These are phyloP conservation scores for Crithidia bombi DNA, from an alignment of 208 protist genomes.

Conservation along the genomic window DNA sequence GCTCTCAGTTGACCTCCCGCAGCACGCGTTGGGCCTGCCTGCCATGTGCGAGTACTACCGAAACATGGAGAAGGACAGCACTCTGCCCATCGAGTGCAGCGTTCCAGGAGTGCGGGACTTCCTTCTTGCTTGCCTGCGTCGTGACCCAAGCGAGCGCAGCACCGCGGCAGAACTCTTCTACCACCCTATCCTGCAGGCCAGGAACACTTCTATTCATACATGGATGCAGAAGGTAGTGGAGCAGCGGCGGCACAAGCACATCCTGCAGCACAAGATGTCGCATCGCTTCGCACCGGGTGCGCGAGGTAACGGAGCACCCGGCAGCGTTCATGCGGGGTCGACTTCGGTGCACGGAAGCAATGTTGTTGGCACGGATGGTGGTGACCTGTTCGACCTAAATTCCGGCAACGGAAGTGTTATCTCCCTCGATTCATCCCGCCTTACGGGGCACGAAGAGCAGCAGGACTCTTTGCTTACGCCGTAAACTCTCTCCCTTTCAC, in stretches of 20 bases:
- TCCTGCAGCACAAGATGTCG: conserved; percentile 28
- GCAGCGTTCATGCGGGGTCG: neutral
- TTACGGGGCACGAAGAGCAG: conserved; percentile 8
- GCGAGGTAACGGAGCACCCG: neutral
- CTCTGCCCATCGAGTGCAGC: conserved; percentile 63
- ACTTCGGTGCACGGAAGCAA: conserved; percentile 10
- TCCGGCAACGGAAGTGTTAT: conserved; percentile 23
- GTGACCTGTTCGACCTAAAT: conserved; percentile 30
- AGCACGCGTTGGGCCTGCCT: conserved; percentile 57
- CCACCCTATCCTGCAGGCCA: conserved; percentile 50
- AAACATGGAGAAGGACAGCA: conserved; percentile 45
- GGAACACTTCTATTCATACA: conserved; percentile 43
- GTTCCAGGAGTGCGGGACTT: conserved; percentile 58
- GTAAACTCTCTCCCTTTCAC: too few relatives aligned
- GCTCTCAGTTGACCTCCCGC: conserved; percentile 59
- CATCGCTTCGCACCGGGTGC: conserved; percentile 16
- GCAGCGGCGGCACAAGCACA: conserved; percentile 32
- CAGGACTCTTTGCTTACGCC: conserved; percentile 5
- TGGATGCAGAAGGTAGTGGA: conserved; percentile 54
- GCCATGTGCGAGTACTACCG: conserved; percentile 81
- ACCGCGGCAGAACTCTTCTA: conserved; percentile 54
- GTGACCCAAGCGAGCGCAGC: conserved; percentile 54
- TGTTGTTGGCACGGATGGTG: neutral
- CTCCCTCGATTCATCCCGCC: conserved; percentile 35
- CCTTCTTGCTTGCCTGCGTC: conserved; percentile 60